Evolutionary conservation across 2,329 filamentous ascomycete species (phyloP), one percentile per base, ranked within the genome.

Genomic region (Fonsecaea multimorphosa): DNA sequence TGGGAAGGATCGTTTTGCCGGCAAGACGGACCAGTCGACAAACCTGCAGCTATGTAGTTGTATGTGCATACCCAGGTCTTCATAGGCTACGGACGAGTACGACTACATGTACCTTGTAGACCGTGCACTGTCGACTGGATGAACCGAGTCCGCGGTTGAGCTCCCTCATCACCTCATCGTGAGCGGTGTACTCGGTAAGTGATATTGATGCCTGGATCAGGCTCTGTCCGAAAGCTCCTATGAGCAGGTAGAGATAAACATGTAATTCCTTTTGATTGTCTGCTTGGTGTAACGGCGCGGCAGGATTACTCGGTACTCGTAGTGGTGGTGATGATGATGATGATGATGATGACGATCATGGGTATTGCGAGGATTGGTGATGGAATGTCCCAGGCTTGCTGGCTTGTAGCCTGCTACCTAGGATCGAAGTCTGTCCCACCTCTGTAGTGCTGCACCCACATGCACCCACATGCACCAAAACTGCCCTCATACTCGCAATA

Each of bases 371-470:
- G 1, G 19, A 32, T 2, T 31, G 14, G 53, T 40, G 58, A 55
- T 55, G 58, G 49, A 61, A 55, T 54, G 11, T 32, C 22, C 58
- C 49, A 16, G 58, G 32, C 51, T 27, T 31, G 29, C 29, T 31
- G 14, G 51, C 34, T 32, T 16, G 38, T 19, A 46, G 58, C 29
- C 3, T 31, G 29, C 29, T 8, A 8, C 58, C 58, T 61, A n/a
- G n/a, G n/a, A 61, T 61, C 32, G 22, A 22, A 34, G 8, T 31
- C 3, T 27, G 27, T 46, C 49, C 58, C 58, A 55, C 58, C 44
- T 49, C 19, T 44, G 40, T n/a, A 19, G 4, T 8, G 29, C 36
- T 16, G 4, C n/a, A n/a, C n/a, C n/a, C n/a, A n/a, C n/a, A n/a
- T n/a, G n/a, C n/a, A n/a, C 8, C 16, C 38, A 44, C 38, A 16